These are phyloP conservation scores for Magnusiomyces suaveolens DNA, from an alignment of 1,139 yeast species.

Conservation along the genomic window DNA sequence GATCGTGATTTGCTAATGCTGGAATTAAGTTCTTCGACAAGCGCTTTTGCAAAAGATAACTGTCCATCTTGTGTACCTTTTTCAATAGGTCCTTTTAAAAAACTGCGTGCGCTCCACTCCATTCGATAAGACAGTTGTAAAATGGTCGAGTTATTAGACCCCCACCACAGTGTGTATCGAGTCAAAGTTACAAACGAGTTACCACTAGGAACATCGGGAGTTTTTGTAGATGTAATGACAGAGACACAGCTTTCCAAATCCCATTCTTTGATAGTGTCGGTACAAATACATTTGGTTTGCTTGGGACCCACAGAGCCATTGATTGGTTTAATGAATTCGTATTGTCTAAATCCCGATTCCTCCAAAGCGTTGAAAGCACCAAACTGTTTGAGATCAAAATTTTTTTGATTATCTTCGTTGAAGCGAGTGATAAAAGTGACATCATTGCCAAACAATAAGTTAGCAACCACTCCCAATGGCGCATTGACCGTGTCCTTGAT, in stretches of 20 bases:
- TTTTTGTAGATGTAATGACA: conserved; percentile 58
- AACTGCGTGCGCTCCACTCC: conserved; percentile 88
- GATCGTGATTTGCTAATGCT: conserved; percentile 29
- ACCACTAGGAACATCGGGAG: conserved; percentile 97
- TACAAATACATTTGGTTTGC: conserved; percentile 74
- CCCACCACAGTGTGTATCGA: conserved; percentile 64
- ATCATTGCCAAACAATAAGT: conserved; percentile 63
- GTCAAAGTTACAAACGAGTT: conserved; percentile 68
- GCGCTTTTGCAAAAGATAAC: conserved; percentile 50
- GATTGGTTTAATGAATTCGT: conserved; percentile 70
- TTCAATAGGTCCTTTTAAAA: conserved; percentile 88
- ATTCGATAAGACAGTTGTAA: conserved; percentile 56
- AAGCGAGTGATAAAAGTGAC: conserved; percentile 44
- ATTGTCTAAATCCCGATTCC: conserved; percentile 43
- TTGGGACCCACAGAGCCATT: conserved; percentile 86
- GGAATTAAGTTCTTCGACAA: conserved; percentile 49
- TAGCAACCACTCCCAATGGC: conserved; percentile 72
- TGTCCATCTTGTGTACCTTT: conserved; percentile 91
- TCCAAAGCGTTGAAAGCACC: conserved; percentile 38
- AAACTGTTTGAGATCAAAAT: conserved; percentile 55
- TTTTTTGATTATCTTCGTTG: conserved; percentile 58
- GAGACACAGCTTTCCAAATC: conserved; percentile 49
- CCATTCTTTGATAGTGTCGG: conserved; percentile 57
- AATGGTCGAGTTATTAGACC: conserved; percentile 53
- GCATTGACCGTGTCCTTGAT: conserved; percentile 54